Evolutionary conservation across 2,329 filamentous ascomycete genomes (phyloP), one percentile per base, ranked within the genome.

Genomic region (Neofusicoccum kwambonambiense): DNA sequence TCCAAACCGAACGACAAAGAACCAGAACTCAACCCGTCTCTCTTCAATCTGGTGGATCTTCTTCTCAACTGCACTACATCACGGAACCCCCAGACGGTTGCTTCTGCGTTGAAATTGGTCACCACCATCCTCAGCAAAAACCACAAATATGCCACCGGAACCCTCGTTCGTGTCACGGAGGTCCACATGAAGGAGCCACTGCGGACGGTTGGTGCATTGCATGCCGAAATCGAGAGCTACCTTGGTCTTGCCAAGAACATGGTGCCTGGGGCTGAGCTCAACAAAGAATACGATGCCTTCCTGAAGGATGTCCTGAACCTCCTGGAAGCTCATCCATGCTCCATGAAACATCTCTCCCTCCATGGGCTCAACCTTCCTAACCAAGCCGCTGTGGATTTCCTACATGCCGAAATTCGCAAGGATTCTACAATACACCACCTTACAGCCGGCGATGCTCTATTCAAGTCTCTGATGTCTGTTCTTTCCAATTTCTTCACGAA

Each of bases 31-130:
- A 95, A 93, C 1, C 95, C 95, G 0, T 86, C 92, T 13, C 83
- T 99, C 0, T 99, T 97, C 81, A 98, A 96, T 73, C 81, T 99
- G 9, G 91, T 96, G 27, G 95, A 99, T 78, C 84, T 99, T 12
- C 89, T 97, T 35, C 83, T 96, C 2, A 91, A 93, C 41, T 96
- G 93, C 72, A 82, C 97, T 31, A 86, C 88, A 65, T 98, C 95
- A 0, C 84, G 86, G 50, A 97, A 95, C 71, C 86, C 90, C 61
- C 93, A 97, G 74, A 98, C 95, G 0, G 90, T 97, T 15, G 88
- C 92, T 68, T 92, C 96, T 11, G 96, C 94, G 0, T 82, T 99
- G 51, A 93, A 94, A 70, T 83, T 99, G 6, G 85, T 96, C 15
- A 94, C 92, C 3, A 89, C 92, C 11, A 91, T 99, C 68, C 82